These are phyloP conservation scores for Lasiodiplodia hormozganensis DNA, from an alignment of 2,329 filamentous ascomycete species.

Conservation along the genomic window DNA sequence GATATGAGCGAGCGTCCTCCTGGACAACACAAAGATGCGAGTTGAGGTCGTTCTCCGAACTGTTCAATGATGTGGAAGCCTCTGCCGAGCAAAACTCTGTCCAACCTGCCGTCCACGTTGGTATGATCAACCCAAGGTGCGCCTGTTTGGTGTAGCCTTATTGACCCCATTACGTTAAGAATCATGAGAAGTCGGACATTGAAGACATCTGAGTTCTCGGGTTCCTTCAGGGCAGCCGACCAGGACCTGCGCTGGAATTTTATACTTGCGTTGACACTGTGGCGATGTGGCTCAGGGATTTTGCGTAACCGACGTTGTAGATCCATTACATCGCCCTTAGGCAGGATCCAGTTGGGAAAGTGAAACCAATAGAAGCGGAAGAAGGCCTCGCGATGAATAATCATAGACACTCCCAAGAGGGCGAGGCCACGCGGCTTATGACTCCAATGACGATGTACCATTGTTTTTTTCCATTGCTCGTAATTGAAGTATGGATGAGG, in stretches of 20 bases:
- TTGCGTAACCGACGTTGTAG: neutral
- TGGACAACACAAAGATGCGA: too few species aligned
- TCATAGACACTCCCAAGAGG: neutral
- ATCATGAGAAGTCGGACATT: neutral
- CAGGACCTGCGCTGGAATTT: neutral
- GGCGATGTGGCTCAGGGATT: neutral
- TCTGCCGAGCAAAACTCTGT: neutral
- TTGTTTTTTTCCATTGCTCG: neutral
- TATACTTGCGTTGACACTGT: neutral
- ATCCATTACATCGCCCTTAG: neutral
- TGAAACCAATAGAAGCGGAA: conserved; percentile 23
- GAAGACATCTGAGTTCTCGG: neutral
- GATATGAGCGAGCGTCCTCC: neutral
- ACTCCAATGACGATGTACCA: conserved; percentile 1
- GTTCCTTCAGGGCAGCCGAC: neutral
- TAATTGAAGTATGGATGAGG: neutral
- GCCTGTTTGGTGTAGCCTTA: neutral
- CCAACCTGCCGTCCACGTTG: neutral
- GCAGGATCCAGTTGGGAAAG: neutral
- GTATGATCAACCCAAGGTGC: neutral
- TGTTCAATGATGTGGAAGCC: neutral
- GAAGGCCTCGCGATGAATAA: neutral
- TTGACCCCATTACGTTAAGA: neutral
- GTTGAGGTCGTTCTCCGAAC: too few species aligned
- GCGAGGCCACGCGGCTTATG: neutral